A percentile compares a stretch with the other conserved stretches of the same genome.
These are phyloP conservation scores for Apiospora rasikravindrae DNA, from an alignment of 2,329 filamentous ascomycete genomes.

Conservation along the genomic window DNA sequence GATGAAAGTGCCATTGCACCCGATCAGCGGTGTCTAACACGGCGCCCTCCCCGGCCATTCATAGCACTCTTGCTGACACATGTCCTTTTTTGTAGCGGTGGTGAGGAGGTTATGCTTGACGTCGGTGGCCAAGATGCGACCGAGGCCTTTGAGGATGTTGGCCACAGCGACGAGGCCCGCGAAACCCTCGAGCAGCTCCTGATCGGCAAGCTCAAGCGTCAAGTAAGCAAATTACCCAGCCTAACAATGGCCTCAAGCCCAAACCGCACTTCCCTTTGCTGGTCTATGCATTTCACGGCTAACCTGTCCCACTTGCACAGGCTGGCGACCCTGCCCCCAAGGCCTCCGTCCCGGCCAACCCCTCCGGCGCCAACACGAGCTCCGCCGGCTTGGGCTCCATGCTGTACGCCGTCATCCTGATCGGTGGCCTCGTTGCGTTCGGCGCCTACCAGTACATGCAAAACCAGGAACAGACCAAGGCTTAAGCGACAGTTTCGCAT, in stretches of 20 bases:
- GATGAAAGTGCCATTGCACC: background rate
- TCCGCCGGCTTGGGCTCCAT: constrained; percentile 72
- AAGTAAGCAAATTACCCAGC: constrained; percentile 59
- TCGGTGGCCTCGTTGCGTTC: constrained; percentile 80
- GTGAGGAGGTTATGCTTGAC: constrained; percentile 97
- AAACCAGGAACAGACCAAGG: constrained; percentile 48
- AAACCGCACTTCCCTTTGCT: constrained; percentile 9
- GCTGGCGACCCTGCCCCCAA: constrained; percentile 80
- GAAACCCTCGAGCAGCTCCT: constrained; percentile 84
- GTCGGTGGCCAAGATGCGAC: constrained; percentile 95
- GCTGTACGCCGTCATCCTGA: constrained; percentile 79
- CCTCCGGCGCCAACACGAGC: constrained; percentile 55
- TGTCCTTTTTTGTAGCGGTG: constrained; percentile 67
- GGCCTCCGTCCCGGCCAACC: constrained; percentile 53
- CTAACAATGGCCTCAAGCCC: constrained; percentile 15
- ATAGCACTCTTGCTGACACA: background rate
- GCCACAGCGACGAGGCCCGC: constrained; percentile 97
- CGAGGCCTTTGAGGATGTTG: constrained; percentile 98
- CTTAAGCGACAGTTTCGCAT: constrained; percentile 26
- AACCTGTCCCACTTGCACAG: constrained; percentile 47
- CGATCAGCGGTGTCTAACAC: background rate
- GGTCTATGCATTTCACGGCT: constrained; percentile 19
- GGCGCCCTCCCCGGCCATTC: background rate
- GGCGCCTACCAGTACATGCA: constrained; percentile 86
- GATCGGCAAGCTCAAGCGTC: constrained; percentile 79